Percentiles rank a stretch among this genome's conserved stretches.
phyloP scores from a whole-genome alignment of 163 green algal species.

The Prototheca wickerhamii region DNA sequence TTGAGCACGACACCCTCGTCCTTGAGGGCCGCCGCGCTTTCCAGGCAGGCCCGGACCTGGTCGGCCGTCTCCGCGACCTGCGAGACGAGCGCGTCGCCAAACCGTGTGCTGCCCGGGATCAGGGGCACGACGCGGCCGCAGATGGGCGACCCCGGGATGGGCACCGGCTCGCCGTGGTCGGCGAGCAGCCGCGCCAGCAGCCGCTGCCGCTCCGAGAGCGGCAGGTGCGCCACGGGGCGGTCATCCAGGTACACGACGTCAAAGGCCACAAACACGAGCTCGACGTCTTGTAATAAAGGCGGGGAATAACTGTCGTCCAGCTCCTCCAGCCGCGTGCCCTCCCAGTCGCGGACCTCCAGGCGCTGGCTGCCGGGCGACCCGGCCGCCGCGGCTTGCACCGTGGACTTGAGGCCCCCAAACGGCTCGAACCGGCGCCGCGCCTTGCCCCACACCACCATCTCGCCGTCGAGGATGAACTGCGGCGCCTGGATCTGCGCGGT shows the following conservation, averaged over 20 bases:
- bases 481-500: constrained; percentile 20
- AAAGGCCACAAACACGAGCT: constrained; percentile 59
- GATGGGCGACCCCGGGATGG: neutral
- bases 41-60: constrained; percentile 46
- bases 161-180: neutral
- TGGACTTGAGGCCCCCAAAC: constrained; percentile 50
- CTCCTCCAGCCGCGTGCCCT: neutral
- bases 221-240: constrained; percentile 21
- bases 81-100: constrained; percentile 19
- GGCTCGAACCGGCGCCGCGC: constrained; percentile 40
- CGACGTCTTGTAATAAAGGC: constrained; percentile 16
- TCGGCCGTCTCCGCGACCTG: constrained; percentile 16
- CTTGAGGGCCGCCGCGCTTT: constrained; percentile 30
- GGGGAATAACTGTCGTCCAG: neutral
- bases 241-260: constrained; percentile 54
- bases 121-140: constrained; percentile 34
- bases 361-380: constrained; percentile 11
- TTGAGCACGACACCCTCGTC: constrained; percentile 81
- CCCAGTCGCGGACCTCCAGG: constrained; percentile 14
- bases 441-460: constrained; percentile 53
- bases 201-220: constrained; percentile 32
- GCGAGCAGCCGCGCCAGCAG: constrained; percentile 15
- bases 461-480: constrained; percentile 35
- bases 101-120: constrained; percentile 28
- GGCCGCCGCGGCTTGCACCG: constrained; percentile 27